Base-by-base conservation (phyloP, 78 protist genomes). In the Ministeria vibrans region DNA sequence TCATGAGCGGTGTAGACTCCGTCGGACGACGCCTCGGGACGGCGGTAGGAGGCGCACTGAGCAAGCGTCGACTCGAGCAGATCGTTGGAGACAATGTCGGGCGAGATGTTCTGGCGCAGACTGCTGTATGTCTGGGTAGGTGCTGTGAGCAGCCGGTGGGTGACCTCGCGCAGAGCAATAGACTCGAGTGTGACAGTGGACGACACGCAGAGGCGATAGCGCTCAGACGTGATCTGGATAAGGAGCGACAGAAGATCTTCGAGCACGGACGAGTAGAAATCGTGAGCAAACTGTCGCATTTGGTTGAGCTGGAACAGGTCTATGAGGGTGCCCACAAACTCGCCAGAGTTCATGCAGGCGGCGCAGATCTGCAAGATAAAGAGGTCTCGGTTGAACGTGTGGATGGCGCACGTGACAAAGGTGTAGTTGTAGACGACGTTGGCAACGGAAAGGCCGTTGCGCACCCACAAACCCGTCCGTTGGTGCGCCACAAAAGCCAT, bases 341-440 rank as follows among this genome's bases (percentile, higher is more conserved):
- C 36, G 76, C 43, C 53, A 34, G 32, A 27, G 3, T 32, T 32
- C 4, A 42, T 9, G 3, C 22, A n/a, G 2, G 76, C 76, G 32
- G 53, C 61, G 61, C 18, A 28, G 7, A 51, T 4, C 51, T 70
- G 76, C 27, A 70, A 11, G 53, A 44, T 6, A 6, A n/a, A 28
- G 23, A 70, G 28, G 23, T 70, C 76, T 23, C 45, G 76, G 2
- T 70, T 51, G 51, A 44, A 42, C 76, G 27, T 70, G 18, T 44
- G 45, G 20, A 42, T 51, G 39, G 55, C 55, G 76, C 38, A 70
- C 23, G 1, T 44, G 36, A 44, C 28, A 1, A 45, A 45, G 34
- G 23, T 5, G 36, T 70, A 70, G 53, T 70, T 70, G 76, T 39
- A 70, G 51, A 70, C 53, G 55, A 42, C 55, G 30, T 70, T 70